Evolutionary conservation across 805 yeast species (phyloP), one percentile per base, ranked within the genome.

Genomic region (Nakazawaea populi): DNA sequence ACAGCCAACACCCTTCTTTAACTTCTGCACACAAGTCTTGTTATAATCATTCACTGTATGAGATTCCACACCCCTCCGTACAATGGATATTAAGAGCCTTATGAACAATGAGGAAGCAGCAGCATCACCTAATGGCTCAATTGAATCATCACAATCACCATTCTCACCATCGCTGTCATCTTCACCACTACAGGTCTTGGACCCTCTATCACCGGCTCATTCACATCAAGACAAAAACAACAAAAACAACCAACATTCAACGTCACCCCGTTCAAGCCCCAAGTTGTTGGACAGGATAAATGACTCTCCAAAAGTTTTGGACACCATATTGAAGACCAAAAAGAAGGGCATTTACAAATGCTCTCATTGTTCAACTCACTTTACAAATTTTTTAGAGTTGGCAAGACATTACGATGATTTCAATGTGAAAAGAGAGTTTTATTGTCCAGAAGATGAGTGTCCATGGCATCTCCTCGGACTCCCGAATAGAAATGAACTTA

Each of bases 401-500:
- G 55, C 55, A 5, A 36, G 37, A 27, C 55, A 52, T 45, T 52
- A 52, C 24, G 55, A 52, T 37, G 47, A 52, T 5, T 44, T 40
- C 47, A 36, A 47, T 10, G 42, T 52, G 27, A 42, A 43, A 31
- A 49, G 53, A 24, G 55, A 52, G 8, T 49, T 44, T 45, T 42
- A 46, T 32, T 52, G 55, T 30, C 46, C 52, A 10, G 42, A 36
- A 18, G 50, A 42, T 18, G 45, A 31, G 6, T 52, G 55, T 46
- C 55, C 55, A 6, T 52, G 55, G 55, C 52, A 45, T 38, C 45
- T 52, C 9, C 29, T 52, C 27, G 55, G 55, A 11, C 28, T 52
- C 5, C 53, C 52, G 8, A 52, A 49, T 9, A 46, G 39, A 27
- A 46, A 45, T 36, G 55, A 52, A 39, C 37, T 52, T 35, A 52